phyloP scores from a whole-genome alignment of 2,329 filamentous ascomycete genomes.

The Aspergillus cejpii region DNA sequence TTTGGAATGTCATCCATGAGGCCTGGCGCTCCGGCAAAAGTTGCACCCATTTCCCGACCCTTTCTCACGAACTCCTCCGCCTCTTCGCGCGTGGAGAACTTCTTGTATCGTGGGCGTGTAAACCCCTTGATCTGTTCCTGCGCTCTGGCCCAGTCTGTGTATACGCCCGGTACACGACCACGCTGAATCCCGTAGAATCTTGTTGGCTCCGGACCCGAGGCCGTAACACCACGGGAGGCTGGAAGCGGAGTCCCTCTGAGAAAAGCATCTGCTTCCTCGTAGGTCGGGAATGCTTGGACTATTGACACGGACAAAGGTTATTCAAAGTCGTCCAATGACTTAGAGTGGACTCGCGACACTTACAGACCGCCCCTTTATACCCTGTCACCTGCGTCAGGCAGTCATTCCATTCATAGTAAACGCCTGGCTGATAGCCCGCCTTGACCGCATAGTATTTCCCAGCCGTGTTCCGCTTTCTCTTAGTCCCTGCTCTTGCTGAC shows the following conservation, averaged over 20 bases:
- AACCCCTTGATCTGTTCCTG: slow-evolving; percentile 67
- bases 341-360: slow-evolving; percentile 32
- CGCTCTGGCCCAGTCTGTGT: slow-evolving; percentile 62
- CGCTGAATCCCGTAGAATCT: slow-evolving; percentile 57
- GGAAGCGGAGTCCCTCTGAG: slow-evolving; percentile 54
- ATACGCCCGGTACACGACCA: slow-evolving; percentile 55
- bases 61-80: slow-evolving; percentile 67
- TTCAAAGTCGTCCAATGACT: neutral
- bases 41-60: slow-evolving; percentile 25
- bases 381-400: slow-evolving; percentile 57
- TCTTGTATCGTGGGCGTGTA: slow-evolving; percentile 62
- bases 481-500: slow-evolving; percentile 42
- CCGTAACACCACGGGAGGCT: slow-evolving; percentile 29
- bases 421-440: slow-evolving; percentile 53
- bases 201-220: slow-evolving; percentile 33
- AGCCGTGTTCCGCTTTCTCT: slow-evolving; percentile 49
- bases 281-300: slow-evolving; percentile 74
- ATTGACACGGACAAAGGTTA: neutral
- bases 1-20: slow-evolving; percentile 38
- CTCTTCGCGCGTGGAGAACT: slow-evolving; percentile 61
- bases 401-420: slow-evolving; percentile 59
- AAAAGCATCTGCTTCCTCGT: slow-evolving; percentile 72
- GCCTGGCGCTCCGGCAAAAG: slow-evolving; percentile 28
- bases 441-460: slow-evolving; percentile 60
- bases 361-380: slow-evolving; percentile 62